phyloP scores from a whole-genome alignment of 345 rosid genomes.

The Abelmoschus esculentus region DNA sequence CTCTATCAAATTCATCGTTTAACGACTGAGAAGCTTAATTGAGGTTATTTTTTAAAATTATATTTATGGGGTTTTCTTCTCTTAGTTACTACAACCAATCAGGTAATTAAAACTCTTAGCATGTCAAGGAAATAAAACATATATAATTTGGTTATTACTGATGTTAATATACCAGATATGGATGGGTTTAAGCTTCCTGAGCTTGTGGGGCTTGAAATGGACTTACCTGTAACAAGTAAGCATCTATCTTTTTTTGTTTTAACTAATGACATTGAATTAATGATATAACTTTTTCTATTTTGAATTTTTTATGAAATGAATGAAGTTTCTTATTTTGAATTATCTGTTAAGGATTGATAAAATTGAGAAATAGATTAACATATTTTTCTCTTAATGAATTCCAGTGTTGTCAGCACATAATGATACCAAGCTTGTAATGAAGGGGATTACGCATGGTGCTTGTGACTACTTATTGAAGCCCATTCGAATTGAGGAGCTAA shows the following conservation, averaged over 20 bases:
- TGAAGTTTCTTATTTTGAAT: not conserved
- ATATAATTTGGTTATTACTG: slow-evolving; percentile 64
- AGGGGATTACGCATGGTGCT: slow-evolving; percentile 88
- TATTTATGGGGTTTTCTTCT: slow-evolving; percentile 4
- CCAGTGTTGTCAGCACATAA: slow-evolving; percentile 81
- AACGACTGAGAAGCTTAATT: no score
- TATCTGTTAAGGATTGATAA: not conserved
- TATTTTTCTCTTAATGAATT: slow-evolving; percentile 12
- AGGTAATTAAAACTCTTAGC: slow-evolving; percentile 43
- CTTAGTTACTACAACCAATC: slow-evolving; percentile 55
- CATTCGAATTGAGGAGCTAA: slow-evolving; percentile 67
- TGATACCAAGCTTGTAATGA: slow-evolving; percentile 70
- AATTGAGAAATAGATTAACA: not conserved
- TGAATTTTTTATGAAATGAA: not conserved
- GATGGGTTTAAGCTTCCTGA: slow-evolving; percentile 79
- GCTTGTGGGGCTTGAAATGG: slow-evolving; percentile 79
- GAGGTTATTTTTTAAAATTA: not conserved
- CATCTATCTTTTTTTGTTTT: not conserved
- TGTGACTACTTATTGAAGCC: slow-evolving; percentile 84
- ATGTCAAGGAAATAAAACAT: slow-evolving; percentile 47
- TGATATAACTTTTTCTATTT: not conserved
- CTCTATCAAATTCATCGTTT: no score
- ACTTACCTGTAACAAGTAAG: slow-evolving; percentile 79
- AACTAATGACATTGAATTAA: not conserved
- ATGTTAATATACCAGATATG: slow-evolving; percentile 77